A percentile compares a stretch with the other conserved stretches of the same genome.
Evolutionary conservation across 2,329 filamentous ascomycete species (phyloP).

Genomic region (Fusarium sp.): DNA sequence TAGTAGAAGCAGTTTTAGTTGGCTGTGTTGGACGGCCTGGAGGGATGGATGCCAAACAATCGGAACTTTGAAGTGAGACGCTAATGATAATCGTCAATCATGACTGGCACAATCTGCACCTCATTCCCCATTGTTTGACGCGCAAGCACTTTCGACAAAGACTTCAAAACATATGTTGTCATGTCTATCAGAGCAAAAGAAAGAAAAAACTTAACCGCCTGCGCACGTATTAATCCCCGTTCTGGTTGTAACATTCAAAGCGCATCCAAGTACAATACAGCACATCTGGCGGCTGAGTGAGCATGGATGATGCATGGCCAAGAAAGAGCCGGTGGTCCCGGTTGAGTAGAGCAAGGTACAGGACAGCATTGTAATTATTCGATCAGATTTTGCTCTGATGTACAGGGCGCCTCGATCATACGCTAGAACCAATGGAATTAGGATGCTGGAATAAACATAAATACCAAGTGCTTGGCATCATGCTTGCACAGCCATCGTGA

Average conservation of each 20-base stretch:
- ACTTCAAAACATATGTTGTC: neutral
- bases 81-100: conserved; percentile 15
- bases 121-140: conserved; percentile 36
- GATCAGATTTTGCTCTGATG: conserved; percentile 24
- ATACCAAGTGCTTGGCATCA: conserved; percentile 21
- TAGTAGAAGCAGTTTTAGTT: neutral
- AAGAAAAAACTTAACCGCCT: conserved; percentile 1
- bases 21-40: conserved; percentile 1
- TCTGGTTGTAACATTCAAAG: conserved; percentile 26
- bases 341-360: conserved; percentile 6
- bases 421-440: conserved; percentile 9
- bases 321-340: conserved; percentile 35
- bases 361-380: neutral
- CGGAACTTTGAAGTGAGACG: conserved; percentile 18
- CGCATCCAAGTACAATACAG: neutral
- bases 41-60: neutral
- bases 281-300: conserved; percentile 35
- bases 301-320: conserved; percentile 30
- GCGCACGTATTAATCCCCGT: conserved; percentile 7
- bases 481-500: conserved; percentile 21
- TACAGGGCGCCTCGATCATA: conserved; percentile 11
- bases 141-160: conserved; percentile 25
- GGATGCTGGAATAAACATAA: conserved; percentile 1
- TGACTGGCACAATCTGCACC: conserved; percentile 1
- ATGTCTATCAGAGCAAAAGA: neutral